phyloP scores from a whole-genome alignment of 306 rosid species.

The Vigna mungo region DNA sequence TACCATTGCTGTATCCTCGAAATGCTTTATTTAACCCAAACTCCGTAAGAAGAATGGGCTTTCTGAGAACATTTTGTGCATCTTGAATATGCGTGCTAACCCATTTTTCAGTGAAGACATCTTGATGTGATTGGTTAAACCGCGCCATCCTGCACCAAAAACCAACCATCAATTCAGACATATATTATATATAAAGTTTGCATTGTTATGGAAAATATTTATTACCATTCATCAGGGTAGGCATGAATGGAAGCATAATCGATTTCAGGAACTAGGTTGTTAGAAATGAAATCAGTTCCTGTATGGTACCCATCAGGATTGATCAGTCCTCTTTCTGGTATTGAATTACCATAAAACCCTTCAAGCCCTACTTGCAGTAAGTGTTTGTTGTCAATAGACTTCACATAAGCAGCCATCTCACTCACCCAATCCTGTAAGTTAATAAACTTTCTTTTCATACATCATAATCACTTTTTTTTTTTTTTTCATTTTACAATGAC shows the following conservation, averaged over 20 bases:
- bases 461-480: too few relatives aligned
- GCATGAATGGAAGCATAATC: constrained; percentile 56
- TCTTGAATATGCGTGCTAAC: constrained; percentile 36
- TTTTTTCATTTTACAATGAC: too few relatives aligned
- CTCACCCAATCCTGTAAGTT: constrained; percentile 55
- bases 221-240: constrained; percentile 53
- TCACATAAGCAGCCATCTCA: constrained; percentile 51
- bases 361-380: constrained; percentile 53
- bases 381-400: constrained; percentile 54
- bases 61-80: not conserved
- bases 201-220: too few relatives aligned
- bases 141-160: constrained; percentile 24
- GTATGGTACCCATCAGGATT: constrained; percentile 41
- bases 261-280: constrained; percentile 48
- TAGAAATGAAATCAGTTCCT: constrained; percentile 61
- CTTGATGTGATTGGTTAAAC: constrained; percentile 4
- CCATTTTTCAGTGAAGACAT: constrained; percentile 37
- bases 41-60: constrained; percentile 15
- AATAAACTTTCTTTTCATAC: not conserved
- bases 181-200: too few relatives aligned
- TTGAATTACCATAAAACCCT: constrained; percentile 55
- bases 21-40: constrained; percentile 45
- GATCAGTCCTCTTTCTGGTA: constrained; percentile 33
- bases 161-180: not conserved
- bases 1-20: not conserved